Base-by-base conservation (phyloP, 176 grass and related monocot genomes). In the Rhipidocladum racemiflorum region DNA sequence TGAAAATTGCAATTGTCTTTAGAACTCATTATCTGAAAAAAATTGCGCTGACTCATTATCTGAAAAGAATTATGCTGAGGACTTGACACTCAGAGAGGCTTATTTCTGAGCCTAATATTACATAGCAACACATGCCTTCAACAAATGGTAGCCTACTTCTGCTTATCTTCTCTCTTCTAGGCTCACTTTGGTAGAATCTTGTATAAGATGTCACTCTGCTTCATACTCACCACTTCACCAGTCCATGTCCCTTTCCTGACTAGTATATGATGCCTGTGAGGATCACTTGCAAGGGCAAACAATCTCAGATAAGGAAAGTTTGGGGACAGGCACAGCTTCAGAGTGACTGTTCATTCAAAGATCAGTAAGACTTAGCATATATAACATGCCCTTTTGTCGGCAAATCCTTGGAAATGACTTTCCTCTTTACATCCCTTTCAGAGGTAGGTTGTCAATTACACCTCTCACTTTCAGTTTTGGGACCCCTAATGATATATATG, bases 201-300 rank as follows among this genome's bases (percentile, higher is more conserved):
- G 42, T 11, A 54, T 34, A 34, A 40, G 13, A 42, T 68, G 23
- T 21, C 49, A 43, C 34, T 20, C 21, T 17, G 2, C 28, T 21
- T 68, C n/a, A 30, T 79, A 67, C 6, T 57, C 15, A 5, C 13
- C 27, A 43, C n/a, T 40, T 49, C 46, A 49, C 29, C 15, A 23
- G 76, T 50, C n/a, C 45, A 15, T 59, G 21, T 42, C 64, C 0
- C 32, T 83, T 83, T 34, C 25, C 16, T 34, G 56, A 32, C 23
- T 7, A 16, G 6, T 23, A 49, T 23, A 29, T 59, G 60, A 24
- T 20, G 32, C 59, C 29, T 49, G 23, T 12, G 24, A 49, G 68
- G 43, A 65, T 80, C 50, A 61, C 78, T 87, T 69, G 85, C 77
- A 75, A 48, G 65, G 74, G 54, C 51, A 85, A 78, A 28, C 51